Conservation (phyloP, 2,329 filamentous ascomycete species). For the Zarea fungicola region DNA sequence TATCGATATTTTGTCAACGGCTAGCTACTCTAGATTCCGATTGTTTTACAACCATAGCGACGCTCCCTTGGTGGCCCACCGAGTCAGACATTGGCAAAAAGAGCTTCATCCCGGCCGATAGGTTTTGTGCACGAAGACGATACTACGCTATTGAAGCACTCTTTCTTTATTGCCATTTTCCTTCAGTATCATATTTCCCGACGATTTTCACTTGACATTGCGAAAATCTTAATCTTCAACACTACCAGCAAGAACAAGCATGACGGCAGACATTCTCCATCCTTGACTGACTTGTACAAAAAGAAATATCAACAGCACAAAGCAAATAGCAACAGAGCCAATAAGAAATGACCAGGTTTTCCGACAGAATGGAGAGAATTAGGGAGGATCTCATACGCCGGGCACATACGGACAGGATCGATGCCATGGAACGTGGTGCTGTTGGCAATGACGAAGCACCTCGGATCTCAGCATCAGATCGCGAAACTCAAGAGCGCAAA, state of each 20-base stretch:
- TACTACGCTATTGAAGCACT: too few species aligned
- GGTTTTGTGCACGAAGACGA: neutral
- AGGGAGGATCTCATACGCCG: constrained; percentile 5
- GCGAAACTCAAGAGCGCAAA: neutral
- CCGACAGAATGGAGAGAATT: neutral
- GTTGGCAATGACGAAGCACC: neutral
- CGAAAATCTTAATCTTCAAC: too few species aligned
- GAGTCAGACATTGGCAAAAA: neutral
- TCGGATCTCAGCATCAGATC: neutral
- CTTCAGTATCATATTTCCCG: too few species aligned
- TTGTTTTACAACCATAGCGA: too few species aligned
- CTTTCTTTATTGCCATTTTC: too few species aligned
- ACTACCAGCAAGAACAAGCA: too few species aligned
- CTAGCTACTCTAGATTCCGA: neutral
- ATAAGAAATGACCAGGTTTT: neutral
- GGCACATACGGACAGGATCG: neutral
- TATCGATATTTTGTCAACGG: too few species aligned
- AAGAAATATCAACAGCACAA: neutral
- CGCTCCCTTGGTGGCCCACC: neutral
- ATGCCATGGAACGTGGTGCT: neutral
- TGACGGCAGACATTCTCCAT: too few species aligned
- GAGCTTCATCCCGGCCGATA: neutral
- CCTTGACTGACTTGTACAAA: too few species aligned
- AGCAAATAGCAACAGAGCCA: too few species aligned
- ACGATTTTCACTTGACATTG: too few species aligned